Conservation (phyloP, 108 stramenopile species). For the Skeletonema marinoi region DNA sequence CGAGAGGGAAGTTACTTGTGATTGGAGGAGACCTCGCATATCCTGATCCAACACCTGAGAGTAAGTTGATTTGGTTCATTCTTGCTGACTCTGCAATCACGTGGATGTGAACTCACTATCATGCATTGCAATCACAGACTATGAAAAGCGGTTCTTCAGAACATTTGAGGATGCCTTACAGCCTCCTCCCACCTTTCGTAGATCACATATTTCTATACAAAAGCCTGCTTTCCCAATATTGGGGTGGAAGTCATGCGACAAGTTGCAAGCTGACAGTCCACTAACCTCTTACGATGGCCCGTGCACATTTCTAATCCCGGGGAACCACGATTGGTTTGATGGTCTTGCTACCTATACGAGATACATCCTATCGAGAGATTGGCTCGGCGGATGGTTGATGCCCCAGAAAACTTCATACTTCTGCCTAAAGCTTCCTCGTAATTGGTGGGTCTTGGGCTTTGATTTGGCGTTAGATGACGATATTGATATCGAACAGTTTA, state of each 20-base stretch:
- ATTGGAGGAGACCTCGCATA: conserved; percentile 74
- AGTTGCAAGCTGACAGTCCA: background rate
- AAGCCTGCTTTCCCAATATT: conserved; percentile 58
- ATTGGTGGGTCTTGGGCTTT: conserved; percentile 64
- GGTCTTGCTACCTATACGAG: conserved; percentile 62
- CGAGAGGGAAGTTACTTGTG: conserved; percentile 59
- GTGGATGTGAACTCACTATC: background rate
- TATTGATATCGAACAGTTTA: conserved; percentile 68
- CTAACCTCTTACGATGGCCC: conserved; percentile 28
- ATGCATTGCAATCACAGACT: conserved; percentile 2
- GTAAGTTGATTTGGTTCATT: background rate
- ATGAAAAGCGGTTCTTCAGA: conserved; percentile 61
- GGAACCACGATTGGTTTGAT: conserved; percentile 79
- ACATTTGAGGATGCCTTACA: conserved; percentile 69
- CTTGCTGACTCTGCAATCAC: background rate
- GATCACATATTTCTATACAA: conserved; percentile 53
- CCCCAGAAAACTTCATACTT: conserved; percentile 68
- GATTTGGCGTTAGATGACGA: conserved; percentile 64
- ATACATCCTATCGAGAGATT: conserved; percentile 61
- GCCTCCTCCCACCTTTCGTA: conserved; percentile 55
- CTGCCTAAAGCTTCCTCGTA: conserved; percentile 54
- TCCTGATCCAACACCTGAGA: conserved; percentile 52
- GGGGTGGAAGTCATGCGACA: conserved; percentile 43
- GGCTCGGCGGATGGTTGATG: conserved; percentile 72
- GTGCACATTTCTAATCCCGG: conserved; percentile 44